phyloP scores from a whole-genome alignment of 441 rosid genomes.

The Bocquillonia castaneifolia region DNA sequence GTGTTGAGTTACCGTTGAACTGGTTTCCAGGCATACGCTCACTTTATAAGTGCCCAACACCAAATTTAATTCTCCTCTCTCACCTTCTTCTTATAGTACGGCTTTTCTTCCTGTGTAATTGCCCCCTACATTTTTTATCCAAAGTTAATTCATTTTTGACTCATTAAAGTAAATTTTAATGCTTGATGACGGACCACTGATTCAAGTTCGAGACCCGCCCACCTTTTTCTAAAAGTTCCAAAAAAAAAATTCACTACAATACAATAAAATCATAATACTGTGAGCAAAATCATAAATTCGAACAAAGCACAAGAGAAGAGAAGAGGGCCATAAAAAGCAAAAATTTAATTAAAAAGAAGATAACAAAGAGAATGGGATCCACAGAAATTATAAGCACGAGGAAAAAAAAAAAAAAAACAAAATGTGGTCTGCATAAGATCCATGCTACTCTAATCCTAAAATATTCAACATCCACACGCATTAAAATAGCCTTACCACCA shows the following conservation, averaged over 20 bases:
- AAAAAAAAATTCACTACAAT: too few relatives aligned
- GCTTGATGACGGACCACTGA: too few relatives aligned
- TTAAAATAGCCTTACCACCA: conserved; percentile 8
- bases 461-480: conserved; percentile 24
- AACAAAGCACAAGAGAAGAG: conserved; percentile 26
- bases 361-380: conserved; percentile 50
- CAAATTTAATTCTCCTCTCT: conserved; percentile 21
- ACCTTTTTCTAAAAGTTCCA: too few relatives aligned
- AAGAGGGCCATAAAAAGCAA: conserved; percentile 29
- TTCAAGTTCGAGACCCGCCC: too few relatives aligned
- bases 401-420: too few relatives aligned
- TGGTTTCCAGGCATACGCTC: conserved; percentile 96
- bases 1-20: conserved; percentile 62
- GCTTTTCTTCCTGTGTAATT: conserved; percentile 24
- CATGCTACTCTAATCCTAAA: conserved; percentile 26
- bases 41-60: conserved; percentile 38
- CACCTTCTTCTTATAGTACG: background rate
- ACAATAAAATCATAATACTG: too few relatives aligned
- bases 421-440: conserved; percentile 26
- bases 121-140: conserved; percentile 55
- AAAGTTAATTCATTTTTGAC: too few relatives aligned
- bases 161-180: too few relatives aligned
- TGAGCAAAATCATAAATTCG: conserved; percentile 24
- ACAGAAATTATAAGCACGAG: conserved; percentile 33
- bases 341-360: conserved; percentile 27